Conservation (phyloP, 257 asterid species). For the Apocynum venetum region DNA sequence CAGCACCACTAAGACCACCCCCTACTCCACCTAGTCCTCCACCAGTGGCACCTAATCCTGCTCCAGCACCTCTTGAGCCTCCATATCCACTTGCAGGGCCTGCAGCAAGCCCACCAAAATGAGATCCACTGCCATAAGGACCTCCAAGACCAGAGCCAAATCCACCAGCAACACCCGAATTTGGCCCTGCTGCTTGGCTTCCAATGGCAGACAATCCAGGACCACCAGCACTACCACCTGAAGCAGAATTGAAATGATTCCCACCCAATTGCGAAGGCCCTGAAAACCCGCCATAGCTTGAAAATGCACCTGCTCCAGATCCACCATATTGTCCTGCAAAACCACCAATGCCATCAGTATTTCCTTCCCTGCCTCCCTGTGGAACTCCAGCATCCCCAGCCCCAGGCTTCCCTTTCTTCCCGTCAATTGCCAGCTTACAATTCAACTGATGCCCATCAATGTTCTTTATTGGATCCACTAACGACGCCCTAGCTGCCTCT, state of each 20-base stretch:
- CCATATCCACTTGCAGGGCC: constrained; percentile 53
- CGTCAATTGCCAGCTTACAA: constrained; percentile 76
- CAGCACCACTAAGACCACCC: constrained; percentile 25
- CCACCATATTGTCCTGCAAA: constrained; percentile 50
- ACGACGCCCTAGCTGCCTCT: constrained; percentile 64
- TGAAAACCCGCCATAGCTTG: constrained; percentile 43
- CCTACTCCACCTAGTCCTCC: constrained; percentile 23
- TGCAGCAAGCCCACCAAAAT: constrained; percentile 47
- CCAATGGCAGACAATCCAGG: constrained; percentile 33
- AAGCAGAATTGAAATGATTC: constrained; percentile 17
- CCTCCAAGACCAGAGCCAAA: constrained; percentile 44
- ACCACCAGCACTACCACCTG: constrained; percentile 20
- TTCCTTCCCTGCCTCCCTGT: constrained; percentile 40
- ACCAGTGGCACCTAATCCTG: constrained; percentile 19
- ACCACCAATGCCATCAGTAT: constrained; percentile 46
- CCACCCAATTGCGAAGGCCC: constrained; percentile 31
- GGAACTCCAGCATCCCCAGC: constrained; percentile 34
- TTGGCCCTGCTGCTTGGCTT: constrained; percentile 41
- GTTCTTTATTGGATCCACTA: constrained; percentile 63
- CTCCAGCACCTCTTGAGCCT: constrained; percentile 27
- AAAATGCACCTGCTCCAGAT: constrained; percentile 30
- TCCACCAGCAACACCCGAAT: constrained; percentile 44
- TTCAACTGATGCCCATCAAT: constrained; percentile 74
- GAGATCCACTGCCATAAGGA: constrained; percentile 48
- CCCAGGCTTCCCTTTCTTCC: constrained; percentile 59